Conservation (phyloP, 2,329 filamentous ascomycete genomes). For the Alternaria panax region DNA sequence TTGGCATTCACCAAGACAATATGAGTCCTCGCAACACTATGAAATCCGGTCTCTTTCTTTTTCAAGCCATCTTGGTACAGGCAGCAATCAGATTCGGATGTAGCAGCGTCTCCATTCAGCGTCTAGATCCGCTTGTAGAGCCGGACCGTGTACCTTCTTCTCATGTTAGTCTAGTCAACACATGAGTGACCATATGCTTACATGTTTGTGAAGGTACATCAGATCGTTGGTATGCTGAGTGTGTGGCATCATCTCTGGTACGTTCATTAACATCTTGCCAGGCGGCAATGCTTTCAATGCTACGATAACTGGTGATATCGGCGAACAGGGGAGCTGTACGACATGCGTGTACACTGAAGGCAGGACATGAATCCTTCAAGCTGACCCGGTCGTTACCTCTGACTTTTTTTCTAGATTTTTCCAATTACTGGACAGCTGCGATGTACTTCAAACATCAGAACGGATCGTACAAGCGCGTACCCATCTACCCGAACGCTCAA, state of each 20-base stretch:
- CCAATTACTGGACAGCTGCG: conserved; percentile 30
- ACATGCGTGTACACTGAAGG: conserved; percentile 39
- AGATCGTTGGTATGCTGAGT: conserved; percentile 19
- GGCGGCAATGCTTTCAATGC: conserved; percentile 31
- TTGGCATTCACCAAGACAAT: background rate
- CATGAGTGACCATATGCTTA: background rate
- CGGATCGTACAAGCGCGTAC: conserved; percentile 39
- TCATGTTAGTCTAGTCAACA: conserved; percentile 16
- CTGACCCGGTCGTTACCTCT: background rate
- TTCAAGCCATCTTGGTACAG: conserved; percentile 9
- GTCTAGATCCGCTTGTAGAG: conserved; percentile 36
- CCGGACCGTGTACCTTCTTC: conserved; percentile 32
- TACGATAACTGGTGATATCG: conserved; percentile 24
- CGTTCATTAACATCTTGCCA: background rate
- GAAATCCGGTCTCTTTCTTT: conserved; percentile 55
- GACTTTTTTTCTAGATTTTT: conserved; percentile 11
- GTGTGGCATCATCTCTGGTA: background rate
- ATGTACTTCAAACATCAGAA: conserved; percentile 43
- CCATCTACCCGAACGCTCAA: conserved; percentile 35
- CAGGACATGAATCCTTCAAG: background rate
- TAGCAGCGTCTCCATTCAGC: conserved; percentile 30
- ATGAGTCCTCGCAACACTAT: background rate
- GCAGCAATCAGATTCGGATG: conserved; percentile 31
- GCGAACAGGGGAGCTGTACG: conserved; percentile 20
- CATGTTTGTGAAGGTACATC: conserved; percentile 11